Conservation (phyloP, 345 rosid species). For the Bretschneidera sinensis region DNA sequence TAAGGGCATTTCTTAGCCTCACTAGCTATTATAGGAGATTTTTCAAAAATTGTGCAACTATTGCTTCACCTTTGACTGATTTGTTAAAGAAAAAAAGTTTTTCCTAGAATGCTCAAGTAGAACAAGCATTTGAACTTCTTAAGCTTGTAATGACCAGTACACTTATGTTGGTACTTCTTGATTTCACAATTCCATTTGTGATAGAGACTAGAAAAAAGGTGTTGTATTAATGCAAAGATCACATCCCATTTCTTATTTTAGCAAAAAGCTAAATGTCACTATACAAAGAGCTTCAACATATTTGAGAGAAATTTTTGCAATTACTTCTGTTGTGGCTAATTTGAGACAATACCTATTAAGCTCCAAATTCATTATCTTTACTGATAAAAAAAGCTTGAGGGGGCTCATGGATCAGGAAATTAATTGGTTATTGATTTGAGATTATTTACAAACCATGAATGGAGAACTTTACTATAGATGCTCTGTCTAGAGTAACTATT, state of each 20-base stretch:
- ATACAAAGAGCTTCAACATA: background rate
- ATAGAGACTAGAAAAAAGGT: background rate
- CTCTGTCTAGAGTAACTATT: conserved; percentile 2
- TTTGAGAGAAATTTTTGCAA: background rate
- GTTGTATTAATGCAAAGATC: background rate
- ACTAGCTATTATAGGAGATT: conserved; percentile 8
- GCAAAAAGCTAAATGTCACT: rapidly evolving
- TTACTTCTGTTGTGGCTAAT: background rate
- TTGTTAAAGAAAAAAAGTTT: conserved; percentile 6
- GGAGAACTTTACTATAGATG: background rate
- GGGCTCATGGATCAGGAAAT: background rate
- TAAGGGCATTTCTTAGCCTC: conserved; percentile 1
- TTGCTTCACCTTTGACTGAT: conserved; percentile 4
- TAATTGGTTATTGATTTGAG: background rate
- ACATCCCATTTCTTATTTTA: background rate
- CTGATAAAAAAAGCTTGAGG: background rate
- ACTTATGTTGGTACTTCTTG: background rate
- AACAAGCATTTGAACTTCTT: background rate
- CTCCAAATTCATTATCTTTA: background rate
- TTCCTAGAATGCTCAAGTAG: background rate
- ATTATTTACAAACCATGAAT: background rate
- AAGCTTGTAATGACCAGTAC: conserved; percentile 1
- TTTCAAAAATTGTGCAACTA: background rate
- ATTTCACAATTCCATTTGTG: background rate
- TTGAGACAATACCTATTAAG: background rate